Evolutionary conservation across 192 early-diverging fungal genomes (phyloP), one percentile per base, ranked within the genome.

Genomic region (Mortierella claussenii): DNA sequence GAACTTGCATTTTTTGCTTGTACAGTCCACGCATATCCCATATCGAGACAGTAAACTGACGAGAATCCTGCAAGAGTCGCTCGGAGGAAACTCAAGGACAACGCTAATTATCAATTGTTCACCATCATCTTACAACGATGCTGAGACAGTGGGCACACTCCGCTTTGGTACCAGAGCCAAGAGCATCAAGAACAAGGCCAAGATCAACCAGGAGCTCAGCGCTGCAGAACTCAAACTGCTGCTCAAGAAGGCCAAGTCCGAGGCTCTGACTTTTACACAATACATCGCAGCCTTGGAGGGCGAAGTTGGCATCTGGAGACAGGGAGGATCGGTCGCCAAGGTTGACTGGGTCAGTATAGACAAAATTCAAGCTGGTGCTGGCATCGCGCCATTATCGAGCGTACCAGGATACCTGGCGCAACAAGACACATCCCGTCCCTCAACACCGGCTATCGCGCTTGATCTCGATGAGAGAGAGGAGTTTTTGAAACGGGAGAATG

Each of bases 101-200:
- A 99, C 98, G 13, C 83, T 99, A 17, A 97, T 99, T 63, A 98
- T 98, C 86, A 98, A 98, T 81, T 95, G 93, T 81, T 98, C 97
- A 17, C 98, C 98, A 8, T 95, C 94, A 5, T 96, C 96, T 15
- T 99, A 92, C 73, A 99, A 99, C 79, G 96, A 96, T 71, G 89
- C 92, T 10, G 98, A 99, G 84, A 98, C 97, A 0, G 78, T 98
- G 9, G 87, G 91, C 48, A 98, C 97, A 2, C 83, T 99, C 52
- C 87, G 97, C 31, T 99, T 99, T 76, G 98, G 98, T 79, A 96
- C 96, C 87, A 79, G 96, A 68, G 98, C 98, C 54, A 99, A 99
- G 87, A 92, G 93, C 60, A 99, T 99, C 83, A 98, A 97, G 91
- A 99, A 99, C 89, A 98, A 98, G 88, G 97, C 98, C 79, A 97